Percentiles rank a stretch among this genome's conserved stretches.
phyloP scores from a whole-genome alignment of 257 asterid species.

The Mitragyna speciosa region DNA sequence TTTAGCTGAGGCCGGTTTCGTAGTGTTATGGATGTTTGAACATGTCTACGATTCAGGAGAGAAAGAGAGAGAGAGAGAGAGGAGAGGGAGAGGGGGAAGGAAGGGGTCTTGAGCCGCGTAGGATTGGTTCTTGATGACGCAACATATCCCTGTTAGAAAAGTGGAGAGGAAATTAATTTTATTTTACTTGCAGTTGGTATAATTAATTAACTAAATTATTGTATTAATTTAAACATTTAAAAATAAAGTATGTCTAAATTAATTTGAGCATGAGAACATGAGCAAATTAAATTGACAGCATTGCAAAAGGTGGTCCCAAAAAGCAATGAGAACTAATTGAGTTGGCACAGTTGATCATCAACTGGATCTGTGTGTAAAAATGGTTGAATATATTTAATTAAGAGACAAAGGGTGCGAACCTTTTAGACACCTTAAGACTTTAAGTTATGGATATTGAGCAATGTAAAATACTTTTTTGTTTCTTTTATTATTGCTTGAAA shows the following conservation, averaged over 20 bases:
- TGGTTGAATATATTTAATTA: background rate
- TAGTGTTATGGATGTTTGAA: conserved; percentile 57
- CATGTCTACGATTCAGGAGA: conserved; percentile 35
- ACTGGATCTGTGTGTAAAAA: background rate
- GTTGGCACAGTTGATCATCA: background rate
- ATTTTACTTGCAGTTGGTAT: background rate
- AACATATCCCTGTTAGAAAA: conserved; percentile 5
- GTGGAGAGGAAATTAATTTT: background rate
- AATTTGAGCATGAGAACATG: background rate
- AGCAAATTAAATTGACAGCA: background rate
- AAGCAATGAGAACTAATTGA: background rate
- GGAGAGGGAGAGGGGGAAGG: conserved; percentile 12
- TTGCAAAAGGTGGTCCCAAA: conserved; percentile 1
- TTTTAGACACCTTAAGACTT: background rate
- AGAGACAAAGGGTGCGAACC: background rate
- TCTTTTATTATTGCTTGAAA: background rate
- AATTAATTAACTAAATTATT: background rate
- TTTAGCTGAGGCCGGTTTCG: conserved; percentile 47
- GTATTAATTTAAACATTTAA: background rate
- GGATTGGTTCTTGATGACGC: conserved; percentile 16
- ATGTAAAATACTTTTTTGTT: background rate
- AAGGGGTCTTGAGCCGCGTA: conserved; percentile 23
- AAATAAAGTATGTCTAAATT: background rate
- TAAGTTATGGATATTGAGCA: background rate
- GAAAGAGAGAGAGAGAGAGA: conserved; percentile 5